These are phyloP conservation scores for Gastrolobium bilobum DNA, from an alignment of 306 rosid genomes.

Conservation along the genomic window DNA sequence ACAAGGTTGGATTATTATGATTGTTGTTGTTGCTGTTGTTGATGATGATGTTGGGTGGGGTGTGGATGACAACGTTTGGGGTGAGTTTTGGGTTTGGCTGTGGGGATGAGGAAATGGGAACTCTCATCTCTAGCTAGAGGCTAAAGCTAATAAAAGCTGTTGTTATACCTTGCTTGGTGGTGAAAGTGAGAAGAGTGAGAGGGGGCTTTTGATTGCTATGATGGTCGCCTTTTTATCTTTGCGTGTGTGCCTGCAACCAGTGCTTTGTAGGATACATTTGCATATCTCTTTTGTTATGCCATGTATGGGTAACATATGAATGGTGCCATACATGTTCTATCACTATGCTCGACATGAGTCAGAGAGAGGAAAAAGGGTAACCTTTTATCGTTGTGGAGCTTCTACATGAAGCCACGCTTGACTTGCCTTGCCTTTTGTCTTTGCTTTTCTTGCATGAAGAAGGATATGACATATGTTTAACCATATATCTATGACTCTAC, in stretches of 20 bases:
- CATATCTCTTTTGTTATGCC: conserved; percentile 28
- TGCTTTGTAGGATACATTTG: conserved; percentile 3
- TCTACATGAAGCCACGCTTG: conserved; percentile 44
- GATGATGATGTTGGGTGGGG: conserved; percentile 9
- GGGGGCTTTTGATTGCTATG: conserved; percentile 64
- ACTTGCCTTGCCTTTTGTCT: conserved; percentile 15
- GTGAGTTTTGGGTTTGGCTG: conserved; percentile 49
- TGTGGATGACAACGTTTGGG: conserved; percentile 23
- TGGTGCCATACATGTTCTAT: conserved; percentile 30
- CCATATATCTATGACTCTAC: no score
- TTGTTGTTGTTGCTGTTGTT: conserved; percentile 11
- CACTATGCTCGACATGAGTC: conserved; percentile 42
- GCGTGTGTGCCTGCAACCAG: conserved; percentile 65
- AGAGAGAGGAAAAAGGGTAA: background rate
- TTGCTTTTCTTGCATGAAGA: background rate
- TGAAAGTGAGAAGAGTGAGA: conserved; percentile 47
- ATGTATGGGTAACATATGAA: conserved; percentile 10
- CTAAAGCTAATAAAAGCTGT: conserved; percentile 26
- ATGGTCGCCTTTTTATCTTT: conserved; percentile 74
- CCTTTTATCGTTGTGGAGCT: conserved; percentile 65
- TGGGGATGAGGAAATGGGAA: conserved; percentile 63
- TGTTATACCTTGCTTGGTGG: conserved; percentile 7
- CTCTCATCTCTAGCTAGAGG: conserved; percentile 72
- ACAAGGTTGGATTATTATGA: background rate
- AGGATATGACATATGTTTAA: background rate